phyloP scores from a whole-genome alignment of 208 protist genomes.

The Chromosphaera perkinsii region DNA sequence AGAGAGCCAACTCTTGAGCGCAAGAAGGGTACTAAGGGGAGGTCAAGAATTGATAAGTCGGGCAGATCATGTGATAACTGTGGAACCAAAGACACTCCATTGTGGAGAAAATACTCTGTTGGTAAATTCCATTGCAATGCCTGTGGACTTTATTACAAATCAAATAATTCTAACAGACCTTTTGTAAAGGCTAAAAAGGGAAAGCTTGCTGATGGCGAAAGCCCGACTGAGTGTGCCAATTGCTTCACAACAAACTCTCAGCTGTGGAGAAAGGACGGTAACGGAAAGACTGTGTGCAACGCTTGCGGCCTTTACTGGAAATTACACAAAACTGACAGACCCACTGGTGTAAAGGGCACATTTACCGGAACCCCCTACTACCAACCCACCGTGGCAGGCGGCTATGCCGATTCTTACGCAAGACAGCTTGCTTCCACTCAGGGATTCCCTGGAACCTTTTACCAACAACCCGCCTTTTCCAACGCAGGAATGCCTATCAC shows the following conservation, averaged over 20 bases:
- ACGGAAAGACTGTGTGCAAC: slow-evolving; percentile 26
- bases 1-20: too few relatives aligned
- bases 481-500: too few relatives aligned
- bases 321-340: slow-evolving; percentile 8
- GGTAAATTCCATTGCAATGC: slow-evolving; percentile 31
- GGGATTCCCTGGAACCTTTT: too few relatives aligned
- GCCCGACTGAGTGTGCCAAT: slow-evolving; percentile 18
- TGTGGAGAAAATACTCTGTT: slow-evolving; percentile 18
- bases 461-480: too few relatives aligned
- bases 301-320: slow-evolving; percentile 43
- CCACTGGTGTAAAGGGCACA: too few relatives aligned
- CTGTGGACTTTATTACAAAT: slow-evolving; percentile 31
- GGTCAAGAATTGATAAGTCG: too few relatives aligned
- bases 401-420: too few relatives aligned
- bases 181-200: slow-evolving; percentile 9
- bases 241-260: slow-evolving; percentile 31
- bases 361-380: too few relatives aligned
- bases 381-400: too few relatives aligned
- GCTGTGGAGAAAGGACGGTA: slow-evolving; percentile 25
- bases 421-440: too few relatives aligned
- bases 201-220: background rate
- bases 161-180: slow-evolving; percentile 8
- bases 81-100: slow-evolving; percentile 10
- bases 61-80: too few relatives aligned
- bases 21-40: too few relatives aligned